Conservation (phyloP, 257 asterid genomes). For the Apocynum venetum region DNA sequence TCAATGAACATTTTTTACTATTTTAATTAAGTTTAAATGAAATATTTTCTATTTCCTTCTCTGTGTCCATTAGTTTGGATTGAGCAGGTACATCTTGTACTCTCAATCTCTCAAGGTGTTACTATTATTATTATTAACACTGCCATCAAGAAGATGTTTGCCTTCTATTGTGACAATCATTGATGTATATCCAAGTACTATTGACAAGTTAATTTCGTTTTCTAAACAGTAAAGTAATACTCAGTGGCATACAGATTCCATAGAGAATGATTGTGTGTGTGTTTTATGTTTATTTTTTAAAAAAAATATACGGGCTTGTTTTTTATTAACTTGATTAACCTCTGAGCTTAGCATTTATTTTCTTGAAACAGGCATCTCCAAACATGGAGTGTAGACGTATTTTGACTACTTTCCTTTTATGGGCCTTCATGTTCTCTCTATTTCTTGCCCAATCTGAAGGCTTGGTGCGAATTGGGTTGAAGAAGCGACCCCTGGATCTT, state of each 20-base stretch:
- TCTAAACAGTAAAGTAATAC: neutral
- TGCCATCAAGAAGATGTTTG: neutral
- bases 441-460: conserved; percentile 56
- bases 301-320: neutral
- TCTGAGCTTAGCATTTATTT: neutral
- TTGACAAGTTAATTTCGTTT: neutral
- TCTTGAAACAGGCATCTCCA: conserved; percentile 35
- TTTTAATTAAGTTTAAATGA: neutral
- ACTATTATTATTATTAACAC: neutral
- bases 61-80: neutral
- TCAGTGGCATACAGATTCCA: neutral
- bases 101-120: neutral
- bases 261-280: neutral
- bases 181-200: neutral
- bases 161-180: neutral
- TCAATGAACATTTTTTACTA: neutral
- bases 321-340: neutral
- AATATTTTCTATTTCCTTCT: neutral
- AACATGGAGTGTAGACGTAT: conserved; percentile 52
- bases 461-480: conserved; percentile 56
- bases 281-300: no score
- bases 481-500: conserved; percentile 53
- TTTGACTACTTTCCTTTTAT: conserved; percentile 38
- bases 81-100: neutral
- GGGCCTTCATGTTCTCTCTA: conserved; percentile 44